Conservation (phyloP, 129 eudicot species). For the Arctium minus region DNA sequence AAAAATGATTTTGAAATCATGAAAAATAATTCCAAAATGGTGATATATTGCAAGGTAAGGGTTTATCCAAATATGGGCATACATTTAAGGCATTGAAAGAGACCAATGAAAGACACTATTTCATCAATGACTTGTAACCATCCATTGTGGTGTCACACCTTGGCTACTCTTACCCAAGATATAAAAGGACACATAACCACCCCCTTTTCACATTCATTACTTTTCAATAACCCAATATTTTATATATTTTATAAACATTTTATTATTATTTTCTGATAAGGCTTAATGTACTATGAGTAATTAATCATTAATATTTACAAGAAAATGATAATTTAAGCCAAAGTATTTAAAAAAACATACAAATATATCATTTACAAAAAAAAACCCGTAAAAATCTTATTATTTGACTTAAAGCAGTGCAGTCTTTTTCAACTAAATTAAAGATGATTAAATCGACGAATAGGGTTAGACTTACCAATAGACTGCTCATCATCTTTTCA, state of each 20-base stretch:
- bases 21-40: neutral
- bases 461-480: no score
- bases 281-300: neutral
- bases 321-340: no score
- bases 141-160: constrained; percentile 51
- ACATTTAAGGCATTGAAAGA: constrained; percentile 28
- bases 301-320: no score
- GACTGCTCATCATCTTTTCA: no score
- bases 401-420: neutral
- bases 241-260: no score
- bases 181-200: constrained; percentile 15
- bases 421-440: no score
- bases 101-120: constrained; percentile 32
- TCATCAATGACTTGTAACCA: constrained; percentile 34
- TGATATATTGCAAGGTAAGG: constrained; percentile 11
- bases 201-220: constrained; percentile 2
- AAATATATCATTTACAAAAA: no score
- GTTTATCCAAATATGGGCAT: constrained; percentile 25
- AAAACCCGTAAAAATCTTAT: no score
- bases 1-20: neutral
- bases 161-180: constrained; percentile 14
- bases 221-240: neutral
- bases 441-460: no score
- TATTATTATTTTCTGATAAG: no score
- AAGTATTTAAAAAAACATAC: neutral